phyloP scores from a whole-genome alignment of 345 rosid species.

The Syzygium aqueum region DNA sequence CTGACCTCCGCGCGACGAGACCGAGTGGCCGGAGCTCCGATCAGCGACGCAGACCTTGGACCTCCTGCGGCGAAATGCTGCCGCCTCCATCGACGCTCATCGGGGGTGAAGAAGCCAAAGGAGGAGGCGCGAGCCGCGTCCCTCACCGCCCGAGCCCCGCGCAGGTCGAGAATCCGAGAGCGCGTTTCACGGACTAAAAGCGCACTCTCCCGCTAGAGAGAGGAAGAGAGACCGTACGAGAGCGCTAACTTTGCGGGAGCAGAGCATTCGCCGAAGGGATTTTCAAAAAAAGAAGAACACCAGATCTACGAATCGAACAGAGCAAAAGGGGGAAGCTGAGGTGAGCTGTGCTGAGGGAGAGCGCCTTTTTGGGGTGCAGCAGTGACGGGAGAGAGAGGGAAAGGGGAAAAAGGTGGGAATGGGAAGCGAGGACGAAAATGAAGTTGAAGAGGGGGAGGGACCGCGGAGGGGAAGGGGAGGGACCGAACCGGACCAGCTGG shows the following conservation, averaged over 20 bases:
- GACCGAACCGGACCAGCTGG: background rate
- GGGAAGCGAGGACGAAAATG: background rate
- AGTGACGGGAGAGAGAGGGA: background rate
- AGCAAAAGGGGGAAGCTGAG: background rate
- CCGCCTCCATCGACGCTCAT: slow-evolving; percentile 44
- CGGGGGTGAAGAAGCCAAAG: background rate
- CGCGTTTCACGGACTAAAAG: background rate
- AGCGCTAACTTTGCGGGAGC: background rate
- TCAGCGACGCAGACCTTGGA: slow-evolving; percentile 14
- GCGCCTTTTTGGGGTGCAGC: background rate
- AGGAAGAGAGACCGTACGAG: background rate
- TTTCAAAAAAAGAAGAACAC: background rate
- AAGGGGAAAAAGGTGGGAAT: background rate
- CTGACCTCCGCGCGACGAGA: slow-evolving; percentile 30
- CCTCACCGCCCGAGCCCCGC: background rate
- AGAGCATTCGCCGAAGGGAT: background rate
- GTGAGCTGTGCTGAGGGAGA: background rate
- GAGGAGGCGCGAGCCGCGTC: background rate
- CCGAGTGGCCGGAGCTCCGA: slow-evolving; percentile 13
- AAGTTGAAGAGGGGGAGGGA: slow-evolving; percentile 2
- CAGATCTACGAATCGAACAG: background rate
- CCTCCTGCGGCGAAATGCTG: slow-evolving; percentile 22
- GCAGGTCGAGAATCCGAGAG: background rate
- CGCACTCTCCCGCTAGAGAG: background rate
- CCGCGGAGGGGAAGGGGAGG: background rate